phyloP scores from a whole-genome alignment of 306 rosid genomes.

The Senna tora region DNA sequence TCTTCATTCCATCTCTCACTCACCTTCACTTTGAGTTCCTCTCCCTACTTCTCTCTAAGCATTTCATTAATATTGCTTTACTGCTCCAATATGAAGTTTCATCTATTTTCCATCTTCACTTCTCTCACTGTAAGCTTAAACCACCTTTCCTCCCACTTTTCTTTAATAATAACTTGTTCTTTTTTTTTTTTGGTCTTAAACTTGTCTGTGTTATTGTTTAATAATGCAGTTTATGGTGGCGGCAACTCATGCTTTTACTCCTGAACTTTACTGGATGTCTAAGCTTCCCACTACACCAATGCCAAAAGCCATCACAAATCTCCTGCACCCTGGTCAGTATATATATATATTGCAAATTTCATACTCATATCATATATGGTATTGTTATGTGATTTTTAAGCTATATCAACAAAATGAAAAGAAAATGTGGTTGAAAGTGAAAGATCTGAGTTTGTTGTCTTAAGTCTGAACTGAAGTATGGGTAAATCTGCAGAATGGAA shows the following conservation, averaged over 20 bases:
- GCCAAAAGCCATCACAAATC: conserved; percentile 57
- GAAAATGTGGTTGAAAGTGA: neutral
- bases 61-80: conserved; percentile 15
- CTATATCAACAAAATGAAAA: neutral
- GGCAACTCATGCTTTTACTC: conserved; percentile 58
- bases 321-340: conserved; percentile 56
- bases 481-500: conserved; percentile 38
- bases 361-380: conserved; percentile 17
- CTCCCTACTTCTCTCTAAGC: neutral
- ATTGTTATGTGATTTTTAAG: too few species aligned
- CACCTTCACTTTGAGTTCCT: conserved; percentile 33
- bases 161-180: neutral
- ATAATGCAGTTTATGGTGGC: conserved; percentile 51
- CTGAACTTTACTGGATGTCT: conserved; percentile 70
- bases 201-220: conserved; percentile 7
- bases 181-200: neutral
- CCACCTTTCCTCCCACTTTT: neutral
- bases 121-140: conserved; percentile 55
- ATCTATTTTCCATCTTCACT: conserved; percentile 37
- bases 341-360: neutral
- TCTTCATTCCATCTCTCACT: conserved; percentile 8
- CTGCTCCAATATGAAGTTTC: conserved; percentile 49
- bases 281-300: conserved; percentile 63
- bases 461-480: neutral
- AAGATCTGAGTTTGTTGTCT: neutral